These are phyloP conservation scores for Priceomyces haplophilus DNA, from an alignment of 805 yeast species.

Conservation along the genomic window DNA sequence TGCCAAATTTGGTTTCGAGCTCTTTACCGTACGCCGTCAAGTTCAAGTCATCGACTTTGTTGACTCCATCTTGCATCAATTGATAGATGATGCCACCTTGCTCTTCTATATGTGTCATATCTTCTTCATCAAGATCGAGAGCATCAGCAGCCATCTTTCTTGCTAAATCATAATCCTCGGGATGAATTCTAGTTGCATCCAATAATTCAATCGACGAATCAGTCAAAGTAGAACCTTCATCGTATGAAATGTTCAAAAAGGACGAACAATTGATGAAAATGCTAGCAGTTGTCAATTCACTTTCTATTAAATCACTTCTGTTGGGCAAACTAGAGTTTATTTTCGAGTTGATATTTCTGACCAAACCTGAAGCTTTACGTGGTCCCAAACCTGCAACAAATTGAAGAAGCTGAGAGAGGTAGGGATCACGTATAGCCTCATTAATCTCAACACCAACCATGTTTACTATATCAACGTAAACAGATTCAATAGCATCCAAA, in stretches of 20 bases:
- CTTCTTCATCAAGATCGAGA: slow-evolving; percentile 92
- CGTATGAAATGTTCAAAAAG: slow-evolving; percentile 75
- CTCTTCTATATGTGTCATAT: slow-evolving; percentile 71
- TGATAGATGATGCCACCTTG: slow-evolving; percentile 80
- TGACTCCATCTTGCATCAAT: slow-evolving; percentile 66
- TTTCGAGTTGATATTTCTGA: slow-evolving; percentile 71
- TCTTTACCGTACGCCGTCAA: slow-evolving; percentile 91
- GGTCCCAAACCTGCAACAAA: slow-evolving; percentile 93
- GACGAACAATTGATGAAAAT: slow-evolving; percentile 91
- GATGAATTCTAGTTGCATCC: slow-evolving; percentile 95
- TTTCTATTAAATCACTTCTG: slow-evolving; percentile 81
- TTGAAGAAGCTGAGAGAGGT: slow-evolving; percentile 67
- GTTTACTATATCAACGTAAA: slow-evolving; percentile 85
- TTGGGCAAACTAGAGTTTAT: slow-evolving; percentile 58
- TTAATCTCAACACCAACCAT: slow-evolving; percentile 92
- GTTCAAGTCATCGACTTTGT: slow-evolving; percentile 79
- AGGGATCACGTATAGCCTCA: slow-evolving; percentile 75
- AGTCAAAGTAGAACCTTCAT: slow-evolving; percentile 51
- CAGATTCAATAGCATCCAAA: slow-evolving; percentile 66
- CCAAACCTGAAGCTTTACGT: slow-evolving; percentile 83
- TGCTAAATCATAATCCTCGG: slow-evolving; percentile 95
- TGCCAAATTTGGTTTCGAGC: slow-evolving; percentile 67
- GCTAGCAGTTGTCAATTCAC: slow-evolving; percentile 71
- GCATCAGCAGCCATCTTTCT: slow-evolving; percentile 98
- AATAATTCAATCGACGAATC: slow-evolving; percentile 73